phyloP scores from a whole-genome alignment of 1,139 yeast species.

The Saccharomyces hybrid region DNA sequence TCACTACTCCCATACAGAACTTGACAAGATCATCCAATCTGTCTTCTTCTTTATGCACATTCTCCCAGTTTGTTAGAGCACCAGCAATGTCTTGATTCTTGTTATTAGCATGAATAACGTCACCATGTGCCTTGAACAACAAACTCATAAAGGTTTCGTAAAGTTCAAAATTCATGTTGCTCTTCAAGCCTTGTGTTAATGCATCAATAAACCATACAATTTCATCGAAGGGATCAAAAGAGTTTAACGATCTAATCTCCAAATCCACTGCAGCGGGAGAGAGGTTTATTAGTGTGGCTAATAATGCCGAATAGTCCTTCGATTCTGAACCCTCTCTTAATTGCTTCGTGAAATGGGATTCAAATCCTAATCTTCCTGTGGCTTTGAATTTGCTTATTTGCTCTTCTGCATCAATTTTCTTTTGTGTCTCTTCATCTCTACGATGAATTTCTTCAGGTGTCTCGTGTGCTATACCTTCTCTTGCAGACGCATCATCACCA shows the following conservation, averaged over 20 bases:
- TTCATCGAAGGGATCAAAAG: constrained; percentile 51
- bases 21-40: constrained; percentile 63
- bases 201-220: constrained; percentile 59
- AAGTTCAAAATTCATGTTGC: constrained; percentile 45
- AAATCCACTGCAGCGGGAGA: constrained; percentile 78
- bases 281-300: constrained; percentile 48
- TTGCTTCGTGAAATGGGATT: constrained; percentile 64
- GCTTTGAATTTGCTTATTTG: constrained; percentile 30
- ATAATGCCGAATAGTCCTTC: constrained; percentile 43
- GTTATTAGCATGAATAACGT: constrained; percentile 51
- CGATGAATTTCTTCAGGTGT: constrained; percentile 15
- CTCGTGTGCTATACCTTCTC: constrained; percentile 40
- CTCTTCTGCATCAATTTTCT: constrained; percentile 20
- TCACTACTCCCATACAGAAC: constrained; percentile 77
- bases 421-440: constrained; percentile 12
- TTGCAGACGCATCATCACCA: constrained; percentile 61
- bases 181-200: constrained; percentile 47
- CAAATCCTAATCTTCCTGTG: constrained; percentile 41
- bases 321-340: constrained; percentile 46
- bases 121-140: constrained; percentile 74
- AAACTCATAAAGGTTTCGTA: constrained; percentile 67
- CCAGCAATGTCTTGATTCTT: constrained; percentile 36
- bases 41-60: constrained; percentile 39
- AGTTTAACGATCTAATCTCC: constrained; percentile 73
- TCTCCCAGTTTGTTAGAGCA: constrained; percentile 47